Evolutionary conservation across 345 rosid species (phyloP).

Genomic region (Fremontodendron californicum): DNA sequence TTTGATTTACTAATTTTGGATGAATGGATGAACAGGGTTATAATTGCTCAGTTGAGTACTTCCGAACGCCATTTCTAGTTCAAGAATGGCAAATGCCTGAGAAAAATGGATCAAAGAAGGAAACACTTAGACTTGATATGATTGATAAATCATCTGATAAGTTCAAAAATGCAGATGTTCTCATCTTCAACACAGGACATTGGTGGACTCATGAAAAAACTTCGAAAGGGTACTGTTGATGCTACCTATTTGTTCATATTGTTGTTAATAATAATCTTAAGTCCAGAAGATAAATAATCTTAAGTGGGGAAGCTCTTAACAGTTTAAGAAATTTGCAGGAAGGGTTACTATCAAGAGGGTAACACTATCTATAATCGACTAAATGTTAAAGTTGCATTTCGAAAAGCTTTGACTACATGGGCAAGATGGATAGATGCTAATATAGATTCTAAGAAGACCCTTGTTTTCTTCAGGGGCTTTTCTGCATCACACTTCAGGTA

Average conservation of each 20-base stretch:
- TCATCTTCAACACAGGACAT: slow-evolving; percentile 53
- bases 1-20: slow-evolving; percentile 4
- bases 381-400: slow-evolving; percentile 33
- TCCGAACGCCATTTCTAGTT: slow-evolving; percentile 30
- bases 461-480: slow-evolving; percentile 41
- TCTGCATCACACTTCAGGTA: slow-evolving; percentile 44
- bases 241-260: not conserved
- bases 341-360: slow-evolving; percentile 47
- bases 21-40: slow-evolving; percentile 33
- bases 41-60: slow-evolving; percentile 33
- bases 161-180: slow-evolving; percentile 39
- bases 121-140: slow-evolving; percentile 45
- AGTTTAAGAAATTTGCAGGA: slow-evolving; percentile 23
- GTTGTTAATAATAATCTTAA: not conserved
- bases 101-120: slow-evolving; percentile 31
- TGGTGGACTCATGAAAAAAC: slow-evolving; percentile 67
- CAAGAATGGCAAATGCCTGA: slow-evolving; percentile 25
- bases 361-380: slow-evolving; percentile 26
- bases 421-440: slow-evolving; percentile 42
- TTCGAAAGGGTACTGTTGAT: slow-evolving; percentile 31
- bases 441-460: slow-evolving; percentile 32
- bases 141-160: slow-evolving; percentile 25
- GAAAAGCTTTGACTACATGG: slow-evolving; percentile 46
- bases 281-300: not conserved
- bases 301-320: not conserved